Evolutionary conservation across 2,329 filamentous ascomycete genomes (phyloP), one percentile per base, ranked within the genome.

Genomic region (Verticillium klebahnii): DNA sequence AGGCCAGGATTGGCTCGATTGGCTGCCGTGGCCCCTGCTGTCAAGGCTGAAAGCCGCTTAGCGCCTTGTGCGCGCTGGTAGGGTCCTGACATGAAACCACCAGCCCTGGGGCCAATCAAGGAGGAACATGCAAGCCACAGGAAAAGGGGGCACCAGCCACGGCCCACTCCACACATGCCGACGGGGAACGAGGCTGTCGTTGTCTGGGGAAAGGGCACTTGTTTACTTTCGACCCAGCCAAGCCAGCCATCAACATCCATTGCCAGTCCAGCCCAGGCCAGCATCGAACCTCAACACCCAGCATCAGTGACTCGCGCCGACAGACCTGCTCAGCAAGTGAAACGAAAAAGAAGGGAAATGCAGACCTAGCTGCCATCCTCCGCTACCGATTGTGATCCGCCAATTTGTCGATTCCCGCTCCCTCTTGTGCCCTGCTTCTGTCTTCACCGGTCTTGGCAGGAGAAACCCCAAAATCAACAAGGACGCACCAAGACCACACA

Each of bases 111-210:
- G 34, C 15, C 19, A 37, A 37, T 60, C 45, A 25, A 61, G 23
- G 37, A 36, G 25, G 58, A 52, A 66, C 57, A 58, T 17, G 19
- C 37, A 19, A 60, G 62, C 64, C 59, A 65, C 68, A 63, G 9
- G 17, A 50, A 56, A 40, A 58, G 34, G 25, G 15, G 4, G 2
- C 61, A 62, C 59, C 54, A 65, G 64, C 68, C 65, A 66, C 67
- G 58, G 23, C 36, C 17, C 29, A n/a, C 61, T 54, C 45, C 56
- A 57, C 17, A 52, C 60, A 60, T 68, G 66, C 66, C 67, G 45
- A 52, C 12, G 45, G 45, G 19, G 45, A 52, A 52, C 45, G 45
- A 69, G 65, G 70, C 66, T 68, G 60, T 52, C 59, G 70, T 71
- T 70, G 70, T 70, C 66, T 60, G 62, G 58, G 58, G 36, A 54